Conservation (phyloP, 225 moss, liverwort and hornwort genomes). For the Pseudoscleropodium purum region DNA sequence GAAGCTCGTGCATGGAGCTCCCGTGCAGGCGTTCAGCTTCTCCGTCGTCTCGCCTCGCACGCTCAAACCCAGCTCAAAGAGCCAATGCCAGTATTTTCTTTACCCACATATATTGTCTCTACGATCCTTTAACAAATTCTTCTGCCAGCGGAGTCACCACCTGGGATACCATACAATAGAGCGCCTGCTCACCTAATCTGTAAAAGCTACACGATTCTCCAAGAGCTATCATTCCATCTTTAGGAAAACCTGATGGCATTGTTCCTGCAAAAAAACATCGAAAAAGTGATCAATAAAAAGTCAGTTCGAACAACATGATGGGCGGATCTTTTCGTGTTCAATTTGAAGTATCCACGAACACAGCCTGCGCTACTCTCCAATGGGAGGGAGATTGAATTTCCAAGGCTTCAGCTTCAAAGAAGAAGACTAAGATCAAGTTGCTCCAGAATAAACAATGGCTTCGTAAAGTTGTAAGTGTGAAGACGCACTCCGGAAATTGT, state of each 20-base stretch:
- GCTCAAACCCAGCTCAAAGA: slow-evolving; percentile 2
- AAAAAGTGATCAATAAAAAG: background rate
- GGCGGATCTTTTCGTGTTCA: background rate
- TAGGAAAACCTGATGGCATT: slow-evolving; percentile 1
- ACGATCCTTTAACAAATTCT: background rate
- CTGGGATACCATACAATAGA: background rate
- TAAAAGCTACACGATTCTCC: slow-evolving; percentile 3
- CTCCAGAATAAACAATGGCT: slow-evolving; percentile 5
- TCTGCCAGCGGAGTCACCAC: background rate
- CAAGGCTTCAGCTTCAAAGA: background rate
- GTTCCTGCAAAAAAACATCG: slow-evolving; percentile 12
- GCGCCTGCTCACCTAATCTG: slow-evolving; percentile 3
- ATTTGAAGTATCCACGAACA: background rate
- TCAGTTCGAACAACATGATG: background rate
- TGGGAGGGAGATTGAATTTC: background rate
- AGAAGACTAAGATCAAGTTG: background rate
- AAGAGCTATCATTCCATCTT: background rate
- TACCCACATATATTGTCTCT: background rate
- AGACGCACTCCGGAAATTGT: background rate
- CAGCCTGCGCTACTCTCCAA: background rate
- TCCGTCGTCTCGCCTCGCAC: background rate
- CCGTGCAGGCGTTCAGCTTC: background rate
- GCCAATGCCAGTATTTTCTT: background rate
- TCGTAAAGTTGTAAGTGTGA: background rate
- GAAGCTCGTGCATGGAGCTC: background rate